phyloP scores from a whole-genome alignment of 768 basidiomycete species.

The Boletus pseudopeckii region DNA sequence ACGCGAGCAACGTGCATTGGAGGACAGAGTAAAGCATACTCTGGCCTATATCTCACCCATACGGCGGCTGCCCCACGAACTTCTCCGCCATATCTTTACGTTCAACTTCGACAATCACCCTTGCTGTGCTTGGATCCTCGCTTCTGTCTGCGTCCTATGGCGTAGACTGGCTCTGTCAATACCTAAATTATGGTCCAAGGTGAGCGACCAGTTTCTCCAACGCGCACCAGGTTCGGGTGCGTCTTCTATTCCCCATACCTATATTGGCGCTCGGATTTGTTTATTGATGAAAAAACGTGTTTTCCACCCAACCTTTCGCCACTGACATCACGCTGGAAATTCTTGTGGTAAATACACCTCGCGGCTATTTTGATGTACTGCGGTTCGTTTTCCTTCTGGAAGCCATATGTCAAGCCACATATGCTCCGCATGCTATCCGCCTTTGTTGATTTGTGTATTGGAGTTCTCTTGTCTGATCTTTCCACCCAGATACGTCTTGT shows the following conservation, averaged over 20 bases:
- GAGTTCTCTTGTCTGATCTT: not conserved
- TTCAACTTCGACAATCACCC: conserved; percentile 66
- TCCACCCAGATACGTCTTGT: conserved; percentile 62
- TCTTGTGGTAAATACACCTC: conserved; percentile 1
- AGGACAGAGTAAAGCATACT: conserved; percentile 47
- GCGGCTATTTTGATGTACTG: not conserved
- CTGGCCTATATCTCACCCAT: conserved; percentile 72
- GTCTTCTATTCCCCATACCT: conserved; percentile 2
- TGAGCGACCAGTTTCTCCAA: conserved; percentile 32
- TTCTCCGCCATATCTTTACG: conserved; percentile 71
- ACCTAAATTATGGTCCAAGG: conserved; percentile 76
- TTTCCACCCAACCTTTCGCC: not conserved
- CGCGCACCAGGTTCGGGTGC: not conserved
- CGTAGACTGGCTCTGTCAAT: conserved; percentile 60
- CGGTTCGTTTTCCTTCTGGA: not conserved
- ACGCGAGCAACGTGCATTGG: conserved; percentile 44
- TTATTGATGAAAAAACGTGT: conserved; percentile 18
- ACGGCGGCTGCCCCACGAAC: conserved; percentile 63
- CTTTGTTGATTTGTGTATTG: not conserved
- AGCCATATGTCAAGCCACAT: not conserved
- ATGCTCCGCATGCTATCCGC: conserved; percentile 1
- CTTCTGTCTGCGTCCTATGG: conserved; percentile 68
- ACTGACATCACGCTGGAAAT: not conserved
- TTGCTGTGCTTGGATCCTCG: conserved; percentile 74
- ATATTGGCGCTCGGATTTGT: conserved; percentile 17